Base-by-base conservation (phyloP, 495 filamentous ascomycete species). In the Barbatosphaeria neglecta region DNA sequence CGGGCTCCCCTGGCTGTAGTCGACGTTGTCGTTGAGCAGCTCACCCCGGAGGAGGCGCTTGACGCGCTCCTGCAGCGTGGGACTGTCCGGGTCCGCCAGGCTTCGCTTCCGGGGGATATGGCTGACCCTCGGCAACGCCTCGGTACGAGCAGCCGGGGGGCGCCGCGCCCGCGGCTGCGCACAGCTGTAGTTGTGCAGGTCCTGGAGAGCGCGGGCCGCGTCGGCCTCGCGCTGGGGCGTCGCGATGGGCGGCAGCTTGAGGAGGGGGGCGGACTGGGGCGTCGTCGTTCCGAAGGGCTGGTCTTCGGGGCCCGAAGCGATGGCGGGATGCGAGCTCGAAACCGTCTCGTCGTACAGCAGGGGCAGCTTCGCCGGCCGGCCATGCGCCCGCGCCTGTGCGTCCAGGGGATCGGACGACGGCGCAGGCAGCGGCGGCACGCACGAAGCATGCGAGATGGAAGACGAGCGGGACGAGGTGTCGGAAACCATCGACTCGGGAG, bases 401-500 rank as follows among this genome's bases (percentile, higher is more conserved):
- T 86, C 86, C 79, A 86, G 53, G 69, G 79, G 75, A 31, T 8
- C 9, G 77, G 74, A 48, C 67, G 75, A 63, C 54, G 81, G 77
- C 75, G 80, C 83, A 72, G 70, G 74, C 52, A 72, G 70, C 50
- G 73, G 69, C 43, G 81, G n/a, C n/a, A n/a, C n/a, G n/a, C n/a
- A 85, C 38, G 83, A 80, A 59, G 70, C 80, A 51, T 80, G 84
- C 16, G 82, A 85, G 62, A 84, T 78, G 1, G 83, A 85, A 52
- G 82, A 87, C 31, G 81, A 85, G 47, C 82, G 74, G 52, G 83
- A 87, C 47, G 84, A 90, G 41, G 72, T 80, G 64, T 93, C 88
- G 41, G 86, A 92, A 20, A 93, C 68, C 86, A 92, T 90, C 47
- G 87, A 93, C 54, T 94, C 88, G 37, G 88, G 88, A 28, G 87